These are phyloP conservation scores for Aureobasidium zeae DNA, from an alignment of 2,329 filamentous ascomycete genomes.

Conservation along the genomic window DNA sequence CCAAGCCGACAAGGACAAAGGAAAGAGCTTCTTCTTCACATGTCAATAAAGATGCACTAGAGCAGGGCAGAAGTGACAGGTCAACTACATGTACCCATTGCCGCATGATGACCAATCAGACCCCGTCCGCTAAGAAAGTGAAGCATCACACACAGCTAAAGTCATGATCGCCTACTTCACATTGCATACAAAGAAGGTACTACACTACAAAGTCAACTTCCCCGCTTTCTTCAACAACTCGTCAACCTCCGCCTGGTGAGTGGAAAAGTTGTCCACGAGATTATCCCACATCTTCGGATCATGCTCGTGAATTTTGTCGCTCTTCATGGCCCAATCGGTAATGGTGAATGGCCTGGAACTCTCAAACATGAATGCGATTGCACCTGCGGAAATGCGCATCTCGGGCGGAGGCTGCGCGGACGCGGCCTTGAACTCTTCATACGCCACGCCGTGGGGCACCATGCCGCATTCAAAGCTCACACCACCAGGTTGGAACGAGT, in stretches of 20 bases:
- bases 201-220: conserved; percentile 14
- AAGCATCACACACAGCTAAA: too few species aligned
- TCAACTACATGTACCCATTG: too few species aligned
- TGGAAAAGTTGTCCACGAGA: conserved; percentile 31
- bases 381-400: conserved; percentile 36
- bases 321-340: conserved; percentile 16
- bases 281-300: conserved; percentile 32
- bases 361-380: conserved; percentile 36
- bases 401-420: conserved; percentile 42
- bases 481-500: conserved; percentile 35
- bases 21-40: too few species aligned
- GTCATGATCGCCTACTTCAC: too few species aligned
- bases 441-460: conserved; percentile 33
- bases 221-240: conserved; percentile 18
- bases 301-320: conserved; percentile 35
- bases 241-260: conserved; percentile 29
- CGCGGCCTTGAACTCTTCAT: conserved; percentile 39
- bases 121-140: too few species aligned
- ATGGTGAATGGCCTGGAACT: conserved; percentile 20
- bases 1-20: too few species aligned
- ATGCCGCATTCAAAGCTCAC: conserved; percentile 31
- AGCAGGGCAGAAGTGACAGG: too few species aligned
- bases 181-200: too few species aligned
- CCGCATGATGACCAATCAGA: too few species aligned
- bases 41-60: too few species aligned